A percentile compares a stretch with the other conserved stretches of the same genome.
phyloP scores from a whole-genome alignment of 164 flowering plant genomes.

The Santalum album region DNA sequence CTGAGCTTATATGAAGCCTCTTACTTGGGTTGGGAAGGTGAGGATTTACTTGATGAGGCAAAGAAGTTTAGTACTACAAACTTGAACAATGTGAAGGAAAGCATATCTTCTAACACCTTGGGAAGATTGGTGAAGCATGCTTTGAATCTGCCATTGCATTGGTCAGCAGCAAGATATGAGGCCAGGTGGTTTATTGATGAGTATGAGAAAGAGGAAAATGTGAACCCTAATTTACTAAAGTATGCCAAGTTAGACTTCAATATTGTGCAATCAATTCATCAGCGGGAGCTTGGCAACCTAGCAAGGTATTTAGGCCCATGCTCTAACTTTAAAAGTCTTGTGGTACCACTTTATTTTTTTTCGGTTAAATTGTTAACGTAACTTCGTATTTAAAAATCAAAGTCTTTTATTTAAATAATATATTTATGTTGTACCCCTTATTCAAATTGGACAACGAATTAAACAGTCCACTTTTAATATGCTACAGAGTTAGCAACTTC shows the following conservation, averaged over 20 bases:
- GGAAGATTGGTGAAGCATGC: constrained; percentile 7
- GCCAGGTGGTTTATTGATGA: constrained; percentile 13
- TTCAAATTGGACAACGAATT: too few relatives aligned
- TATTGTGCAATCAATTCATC: constrained; percentile 18
- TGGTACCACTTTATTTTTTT: too few relatives aligned
- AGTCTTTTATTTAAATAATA: too few relatives aligned
- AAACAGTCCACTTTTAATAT: too few relatives aligned
- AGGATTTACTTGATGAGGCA: constrained; percentile 10
- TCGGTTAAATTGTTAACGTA: too few relatives aligned
- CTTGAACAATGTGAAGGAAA: neutral
- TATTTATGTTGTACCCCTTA: too few relatives aligned
- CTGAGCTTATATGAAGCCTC: constrained; percentile 32
- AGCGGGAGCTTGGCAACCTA: constrained; percentile 13
- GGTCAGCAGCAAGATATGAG: constrained; percentile 19
- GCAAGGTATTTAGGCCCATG: constrained; percentile 11
- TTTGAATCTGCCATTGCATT: constrained; percentile 16
- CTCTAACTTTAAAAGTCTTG: too few relatives aligned
- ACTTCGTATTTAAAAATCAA: too few relatives aligned
- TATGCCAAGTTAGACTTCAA: constrained; percentile 26
- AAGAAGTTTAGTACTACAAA: constrained; percentile 6
- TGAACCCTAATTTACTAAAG: constrained; percentile 8
- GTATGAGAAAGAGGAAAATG: constrained; percentile 4
- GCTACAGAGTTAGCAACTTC: too few relatives aligned
- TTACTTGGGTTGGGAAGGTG: neutral
- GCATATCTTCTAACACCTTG: neutral